Conservation (phyloP, 2,329 filamentous ascomycete genomes). For the Cladobotryum protrusum region DNA sequence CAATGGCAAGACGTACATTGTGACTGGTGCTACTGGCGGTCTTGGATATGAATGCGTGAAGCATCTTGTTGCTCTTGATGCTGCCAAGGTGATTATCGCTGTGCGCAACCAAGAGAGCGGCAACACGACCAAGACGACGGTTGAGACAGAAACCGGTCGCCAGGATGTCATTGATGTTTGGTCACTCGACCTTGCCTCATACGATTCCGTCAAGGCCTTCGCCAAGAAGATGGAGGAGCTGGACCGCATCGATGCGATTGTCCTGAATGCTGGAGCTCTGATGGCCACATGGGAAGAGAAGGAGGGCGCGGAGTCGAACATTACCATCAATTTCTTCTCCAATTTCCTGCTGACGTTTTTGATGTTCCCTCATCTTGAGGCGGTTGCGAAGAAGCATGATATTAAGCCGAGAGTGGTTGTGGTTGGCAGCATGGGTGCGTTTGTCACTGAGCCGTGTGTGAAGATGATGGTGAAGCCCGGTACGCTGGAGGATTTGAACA, state of each 20-base stretch:
- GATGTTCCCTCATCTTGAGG: conserved; percentile 36
- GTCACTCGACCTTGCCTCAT: conserved; percentile 37
- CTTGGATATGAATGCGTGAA: conserved; percentile 37
- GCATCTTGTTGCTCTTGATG: conserved; percentile 34
- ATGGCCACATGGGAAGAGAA: conserved; percentile 15
- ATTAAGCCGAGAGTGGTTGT: conserved; percentile 31
- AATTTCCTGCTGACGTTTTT: conserved; percentile 39
- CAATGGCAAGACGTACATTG: conserved; percentile 20
- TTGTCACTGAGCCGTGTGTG: neutral
- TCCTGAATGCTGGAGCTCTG: conserved; percentile 34
- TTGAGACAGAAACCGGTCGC: conserved; percentile 24
- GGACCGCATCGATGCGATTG: conserved; percentile 35
- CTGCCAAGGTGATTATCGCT: conserved; percentile 36
- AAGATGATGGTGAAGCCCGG: conserved; percentile 1
- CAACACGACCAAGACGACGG: conserved; percentile 32
- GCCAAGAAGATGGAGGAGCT: conserved; percentile 23
- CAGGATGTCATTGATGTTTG: conserved; percentile 34
- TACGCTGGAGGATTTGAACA: conserved; percentile 2
- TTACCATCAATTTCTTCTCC: conserved; percentile 42
- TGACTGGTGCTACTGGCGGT: conserved; percentile 38
- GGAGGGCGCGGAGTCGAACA: conserved; percentile 36
- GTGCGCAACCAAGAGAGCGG: conserved; percentile 35
- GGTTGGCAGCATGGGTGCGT: conserved; percentile 17
- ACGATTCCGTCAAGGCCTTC: conserved; percentile 32
- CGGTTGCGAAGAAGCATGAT: conserved; percentile 27